Conservation (phyloP, 2,329 filamentous ascomycete genomes). For the Cladosporium sp. region DNA sequence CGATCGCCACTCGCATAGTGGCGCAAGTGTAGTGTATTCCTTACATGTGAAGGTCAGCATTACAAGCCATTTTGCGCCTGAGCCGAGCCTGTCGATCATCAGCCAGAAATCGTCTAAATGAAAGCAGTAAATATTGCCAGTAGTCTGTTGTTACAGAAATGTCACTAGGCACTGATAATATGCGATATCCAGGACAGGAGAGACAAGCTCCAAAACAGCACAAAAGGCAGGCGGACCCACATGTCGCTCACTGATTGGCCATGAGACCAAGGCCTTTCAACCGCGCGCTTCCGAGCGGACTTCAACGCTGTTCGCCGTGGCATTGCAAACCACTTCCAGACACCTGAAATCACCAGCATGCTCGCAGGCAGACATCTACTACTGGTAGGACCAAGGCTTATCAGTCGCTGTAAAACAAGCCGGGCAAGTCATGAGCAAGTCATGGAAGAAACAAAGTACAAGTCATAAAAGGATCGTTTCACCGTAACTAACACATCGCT, state of each 20-base stretch:
- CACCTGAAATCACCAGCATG: not conserved
- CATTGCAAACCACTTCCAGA: not conserved
- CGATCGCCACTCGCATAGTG: too few species aligned
- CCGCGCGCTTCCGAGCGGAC: not conserved
- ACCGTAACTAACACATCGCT: slow-evolving; percentile 14
- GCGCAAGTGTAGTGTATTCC: too few species aligned
- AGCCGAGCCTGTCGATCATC: too few species aligned
- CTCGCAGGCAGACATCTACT: not conserved
- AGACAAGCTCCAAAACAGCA: not conserved
- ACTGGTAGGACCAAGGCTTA: not conserved
- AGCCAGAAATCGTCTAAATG: too few species aligned
- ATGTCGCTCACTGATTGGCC: not conserved
- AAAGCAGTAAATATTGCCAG: too few species aligned
- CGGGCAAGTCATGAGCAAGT: too few species aligned
- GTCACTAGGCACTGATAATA: too few species aligned
- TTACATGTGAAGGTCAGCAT: too few species aligned
- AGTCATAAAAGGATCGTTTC: slow-evolving; percentile 15
- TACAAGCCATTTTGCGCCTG: too few species aligned
- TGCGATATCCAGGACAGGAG: not conserved
- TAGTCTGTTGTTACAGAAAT: too few species aligned
- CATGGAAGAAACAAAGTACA: not conserved
- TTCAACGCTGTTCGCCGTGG: slow-evolving; percentile 1
- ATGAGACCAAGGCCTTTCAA: not conserved
- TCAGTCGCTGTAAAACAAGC: not conserved
- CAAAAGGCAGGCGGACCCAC: not conserved